Evolutionary conservation across 2,329 filamentous ascomycete species (phyloP), one percentile per base, ranked within the genome.

Genomic region (Talaromyces verruculosus): DNA sequence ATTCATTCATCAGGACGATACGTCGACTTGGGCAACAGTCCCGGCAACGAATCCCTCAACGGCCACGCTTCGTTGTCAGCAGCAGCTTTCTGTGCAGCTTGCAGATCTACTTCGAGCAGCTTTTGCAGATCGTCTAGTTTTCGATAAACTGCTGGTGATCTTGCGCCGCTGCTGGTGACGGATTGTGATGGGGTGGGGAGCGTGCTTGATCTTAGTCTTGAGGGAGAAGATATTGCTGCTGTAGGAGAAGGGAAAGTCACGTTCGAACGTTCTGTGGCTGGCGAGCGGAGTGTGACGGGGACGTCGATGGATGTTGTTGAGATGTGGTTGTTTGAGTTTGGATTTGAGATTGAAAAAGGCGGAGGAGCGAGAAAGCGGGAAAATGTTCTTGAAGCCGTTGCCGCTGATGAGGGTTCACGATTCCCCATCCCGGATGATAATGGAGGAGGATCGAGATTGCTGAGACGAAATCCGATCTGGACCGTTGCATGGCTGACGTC

Each of bases 401-500:
- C 35, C 15, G 55, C 39, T 41, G 64, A 33, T 15, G 22, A 35
- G 5, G 65, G 49, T 1, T 30, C 25, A 30, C 28, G 15, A 53
- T 53, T 30, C 28, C 8, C 49, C 25, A 30, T 33, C 8, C 15
- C 28, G 10, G 28, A 10, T 5, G 39, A n/a, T 17, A n/a, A n/a
- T 17, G 28, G 49, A 30, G 28, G 28, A 19, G 55, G n/a, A 37
- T 59, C 62, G 1, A 68, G 61, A 45, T 70, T 69, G 65, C 71
- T 73, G 4, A 74, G 66, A n/a, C 72, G 67, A 2, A 73, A 68
- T 17, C 72, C 72, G 53, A 74, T 74, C 51, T 72, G 72, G 2
- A 74, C 72, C 15, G 72, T 73, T 11, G 71, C 70, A 57, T 65
- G 61, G 61, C 70, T 73, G 19, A 70, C 62, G 41, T 71, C 68